phyloP scores from a whole-genome alignment of 306 rosid genomes.

The Purshia tridentata region DNA sequence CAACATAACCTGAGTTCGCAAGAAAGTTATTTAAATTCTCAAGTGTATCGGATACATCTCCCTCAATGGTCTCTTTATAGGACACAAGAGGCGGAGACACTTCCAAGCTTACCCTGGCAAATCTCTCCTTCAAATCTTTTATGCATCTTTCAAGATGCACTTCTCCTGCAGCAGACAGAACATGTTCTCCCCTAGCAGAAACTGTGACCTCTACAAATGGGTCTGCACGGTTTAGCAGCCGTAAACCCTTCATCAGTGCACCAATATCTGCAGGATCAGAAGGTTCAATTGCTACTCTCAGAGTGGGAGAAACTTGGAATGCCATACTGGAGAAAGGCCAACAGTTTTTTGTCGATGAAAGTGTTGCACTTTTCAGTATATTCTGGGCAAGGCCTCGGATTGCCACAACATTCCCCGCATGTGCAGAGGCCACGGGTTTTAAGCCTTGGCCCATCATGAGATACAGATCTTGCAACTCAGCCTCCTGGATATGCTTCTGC shows the following conservation, averaged over 20 bases:
- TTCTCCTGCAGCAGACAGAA: slow-evolving; percentile 88
- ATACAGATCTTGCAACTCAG: slow-evolving; percentile 65
- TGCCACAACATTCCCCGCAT: slow-evolving; percentile 86
- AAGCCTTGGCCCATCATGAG: slow-evolving; percentile 97
- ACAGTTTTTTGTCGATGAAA: slow-evolving; percentile 71
- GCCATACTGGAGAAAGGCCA: slow-evolving; percentile 96
- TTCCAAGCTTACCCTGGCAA: slow-evolving; percentile 76
- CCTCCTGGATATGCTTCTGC: slow-evolving; percentile 84
- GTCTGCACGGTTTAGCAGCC: slow-evolving; percentile 85
- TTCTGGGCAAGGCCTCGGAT: slow-evolving; percentile 89
- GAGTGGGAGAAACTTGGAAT: slow-evolving; percentile 77
- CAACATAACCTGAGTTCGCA: slow-evolving; percentile 56
- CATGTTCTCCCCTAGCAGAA: slow-evolving; percentile 81
- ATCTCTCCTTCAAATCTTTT: slow-evolving; percentile 86
- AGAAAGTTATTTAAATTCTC: slow-evolving; percentile 57
- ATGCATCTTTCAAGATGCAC: slow-evolving; percentile 92
- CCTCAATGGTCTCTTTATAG: slow-evolving; percentile 81
- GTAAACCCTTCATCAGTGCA: slow-evolving; percentile 67
- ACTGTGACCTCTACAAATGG: slow-evolving; percentile 87
- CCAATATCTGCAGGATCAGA: slow-evolving; percentile 79
- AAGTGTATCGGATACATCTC: slow-evolving; percentile 49
- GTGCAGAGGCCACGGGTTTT: slow-evolving; percentile 60
- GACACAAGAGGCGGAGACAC: slow-evolving; percentile 87
- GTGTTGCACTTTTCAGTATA: slow-evolving; percentile 87
- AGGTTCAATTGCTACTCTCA: slow-evolving; percentile 89